These are phyloP conservation scores for Dipodascopsis uninucleata DNA, from an alignment of 805 yeast genomes.

Conservation along the genomic window DNA sequence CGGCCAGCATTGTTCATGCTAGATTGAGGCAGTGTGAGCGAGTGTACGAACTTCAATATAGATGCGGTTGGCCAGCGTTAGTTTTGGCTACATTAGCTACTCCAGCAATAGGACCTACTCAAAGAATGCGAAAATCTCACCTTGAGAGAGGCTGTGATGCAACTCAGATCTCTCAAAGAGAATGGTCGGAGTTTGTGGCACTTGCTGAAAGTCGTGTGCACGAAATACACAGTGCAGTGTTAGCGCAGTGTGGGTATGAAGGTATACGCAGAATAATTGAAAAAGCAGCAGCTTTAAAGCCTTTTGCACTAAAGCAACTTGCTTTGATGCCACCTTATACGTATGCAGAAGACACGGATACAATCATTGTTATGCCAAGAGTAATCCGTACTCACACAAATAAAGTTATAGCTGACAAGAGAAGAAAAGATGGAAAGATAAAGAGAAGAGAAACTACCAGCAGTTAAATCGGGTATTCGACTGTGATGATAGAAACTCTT, in stretches of 20 bases:
- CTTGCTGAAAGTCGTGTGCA: conserved; percentile 19
- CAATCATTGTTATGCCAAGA: conserved; percentile 22
- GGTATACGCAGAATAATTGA: conserved; percentile 27
- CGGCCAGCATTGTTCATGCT: conserved; percentile 29
- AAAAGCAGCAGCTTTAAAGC: conserved; percentile 21
- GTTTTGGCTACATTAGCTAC: conserved; percentile 29
- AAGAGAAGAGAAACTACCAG: background rate
- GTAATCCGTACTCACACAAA: background rate
- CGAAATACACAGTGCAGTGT: conserved; percentile 17
- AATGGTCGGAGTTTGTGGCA: conserved; percentile 25
- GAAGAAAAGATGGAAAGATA: background rate
- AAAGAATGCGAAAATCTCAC: conserved; percentile 28
- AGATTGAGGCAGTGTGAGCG: conserved; percentile 28
- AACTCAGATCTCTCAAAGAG: conserved; percentile 27
- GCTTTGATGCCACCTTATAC: conserved; percentile 24
- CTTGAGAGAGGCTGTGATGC: conserved; percentile 29
- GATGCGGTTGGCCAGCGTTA: conserved; percentile 31
- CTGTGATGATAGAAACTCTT: background rate
- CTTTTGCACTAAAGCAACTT: conserved; percentile 17
- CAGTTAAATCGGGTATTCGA: background rate
- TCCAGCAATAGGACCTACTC: conserved; percentile 27
- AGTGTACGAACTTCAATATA: conserved; percentile 26
- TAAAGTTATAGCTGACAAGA: background rate
- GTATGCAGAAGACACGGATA: conserved; percentile 20
- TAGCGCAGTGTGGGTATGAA: conserved; percentile 24